Evolutionary conservation across 1,284 basidiomycete genomes (phyloP).

Genomic region (Fomes fomentarius): DNA sequence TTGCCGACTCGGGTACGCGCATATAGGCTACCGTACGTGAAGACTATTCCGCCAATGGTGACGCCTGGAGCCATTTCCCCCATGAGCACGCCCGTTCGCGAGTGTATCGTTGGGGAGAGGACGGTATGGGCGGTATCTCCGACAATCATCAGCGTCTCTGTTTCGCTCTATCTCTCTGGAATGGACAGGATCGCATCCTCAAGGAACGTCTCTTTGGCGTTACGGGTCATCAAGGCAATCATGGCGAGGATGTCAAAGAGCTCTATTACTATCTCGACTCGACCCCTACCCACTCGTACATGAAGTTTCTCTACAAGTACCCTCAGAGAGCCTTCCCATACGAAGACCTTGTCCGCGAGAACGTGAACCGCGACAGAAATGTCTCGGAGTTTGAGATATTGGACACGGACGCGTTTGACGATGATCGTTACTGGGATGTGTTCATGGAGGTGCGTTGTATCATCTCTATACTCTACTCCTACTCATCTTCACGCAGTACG

Average conservation of each 20-base stretch:
- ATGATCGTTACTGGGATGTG: slow-evolving; percentile 97
- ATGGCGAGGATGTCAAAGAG: slow-evolving; percentile 99
- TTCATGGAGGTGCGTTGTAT: slow-evolving; percentile 80
- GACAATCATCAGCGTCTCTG: slow-evolving; percentile 96
- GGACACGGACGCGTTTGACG: slow-evolving; percentile 92
- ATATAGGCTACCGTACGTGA: slow-evolving; percentile 92
- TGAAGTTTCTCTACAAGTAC: slow-evolving; percentile 99
- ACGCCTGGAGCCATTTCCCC: slow-evolving; percentile 98
- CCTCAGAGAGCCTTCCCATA: slow-evolving; percentile 93
- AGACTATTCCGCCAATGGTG: slow-evolving; percentile 95
- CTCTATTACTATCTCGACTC: slow-evolving; percentile 98
- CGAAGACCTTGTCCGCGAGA: slow-evolving; percentile 90
- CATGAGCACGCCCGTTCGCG: slow-evolving; percentile 94
- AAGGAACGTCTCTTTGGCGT: slow-evolving; percentile 97
- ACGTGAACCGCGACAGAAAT: slow-evolving; percentile 79
- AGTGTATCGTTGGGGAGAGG: slow-evolving; percentile 98
- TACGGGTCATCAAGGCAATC: slow-evolving; percentile 96
- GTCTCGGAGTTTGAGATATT: slow-evolving; percentile 93
- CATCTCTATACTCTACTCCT: slow-evolving; percentile 14
- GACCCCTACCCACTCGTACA: slow-evolving; percentile 98
- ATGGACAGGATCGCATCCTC: slow-evolving; percentile 91
- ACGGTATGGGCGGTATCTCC: slow-evolving; percentile 94
- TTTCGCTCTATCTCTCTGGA: slow-evolving; percentile 92
- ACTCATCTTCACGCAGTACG: slow-evolving; percentile 65
- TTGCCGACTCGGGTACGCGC: slow-evolving; percentile 2